These are phyloP conservation scores for Amaranthus hypochondriacus DNA, from an alignment of 148 eudicot species.

Conservation along the genomic window DNA sequence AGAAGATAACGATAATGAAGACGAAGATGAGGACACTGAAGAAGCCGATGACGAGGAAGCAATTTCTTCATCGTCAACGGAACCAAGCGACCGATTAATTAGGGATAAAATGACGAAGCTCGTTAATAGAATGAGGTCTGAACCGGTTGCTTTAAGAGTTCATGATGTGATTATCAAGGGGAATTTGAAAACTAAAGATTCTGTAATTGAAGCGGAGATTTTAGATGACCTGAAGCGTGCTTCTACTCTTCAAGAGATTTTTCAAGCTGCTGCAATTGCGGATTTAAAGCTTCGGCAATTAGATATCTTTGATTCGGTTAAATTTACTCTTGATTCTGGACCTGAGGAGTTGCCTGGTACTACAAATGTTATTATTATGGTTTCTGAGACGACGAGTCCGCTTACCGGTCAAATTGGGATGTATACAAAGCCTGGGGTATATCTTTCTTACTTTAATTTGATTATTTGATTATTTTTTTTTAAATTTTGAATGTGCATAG, in stretches of 20 bases:
- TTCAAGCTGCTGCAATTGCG: slow-evolving; percentile 54
- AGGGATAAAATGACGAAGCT: slow-evolving; percentile 46
- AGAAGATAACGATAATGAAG: slow-evolving; percentile 12
- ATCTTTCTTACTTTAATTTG: not conserved
- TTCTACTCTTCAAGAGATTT: slow-evolving; percentile 57
- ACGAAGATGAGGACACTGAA: slow-evolving; percentile 14
- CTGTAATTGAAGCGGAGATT: slow-evolving; percentile 58
- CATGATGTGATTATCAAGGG: slow-evolving; percentile 76
- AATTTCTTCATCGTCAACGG: slow-evolving; percentile 17
- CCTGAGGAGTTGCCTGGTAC: slow-evolving; percentile 80
- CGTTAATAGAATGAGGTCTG: slow-evolving; percentile 35
- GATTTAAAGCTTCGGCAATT: slow-evolving; percentile 43
- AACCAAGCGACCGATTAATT: slow-evolving; percentile 26
- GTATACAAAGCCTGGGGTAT: slow-evolving; percentile 77
- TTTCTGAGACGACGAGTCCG: slow-evolving; percentile 52
- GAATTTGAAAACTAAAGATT: slow-evolving; percentile 56
- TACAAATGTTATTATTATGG: slow-evolving; percentile 61
- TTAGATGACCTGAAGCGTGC: slow-evolving; percentile 41
- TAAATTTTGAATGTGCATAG: not conserved
- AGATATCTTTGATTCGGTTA: slow-evolving; percentile 64
- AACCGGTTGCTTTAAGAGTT: slow-evolving; percentile 57
- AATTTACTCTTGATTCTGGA: slow-evolving; percentile 62
- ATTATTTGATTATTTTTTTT: not conserved
- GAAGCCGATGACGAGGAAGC: slow-evolving; percentile 23
- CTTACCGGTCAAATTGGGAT: slow-evolving; percentile 62